Percentiles rank a stretch among this genome's conserved stretches.
Evolutionary conservation across 257 asterid species (phyloP).

Genomic region (Ehretia macrophylla): DNA sequence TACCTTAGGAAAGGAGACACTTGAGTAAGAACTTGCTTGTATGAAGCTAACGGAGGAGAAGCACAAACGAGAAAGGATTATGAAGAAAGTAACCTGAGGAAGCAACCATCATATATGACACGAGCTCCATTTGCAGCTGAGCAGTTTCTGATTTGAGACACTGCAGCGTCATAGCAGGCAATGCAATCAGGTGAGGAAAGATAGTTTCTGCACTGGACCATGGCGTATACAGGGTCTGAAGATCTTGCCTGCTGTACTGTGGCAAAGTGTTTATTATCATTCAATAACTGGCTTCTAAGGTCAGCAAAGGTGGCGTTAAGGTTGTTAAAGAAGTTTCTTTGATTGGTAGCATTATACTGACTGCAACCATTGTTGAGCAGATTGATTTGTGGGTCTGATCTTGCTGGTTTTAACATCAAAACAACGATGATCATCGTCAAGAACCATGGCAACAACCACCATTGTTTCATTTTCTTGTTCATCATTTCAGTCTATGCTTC

Average conservation of each 20-base stretch:
- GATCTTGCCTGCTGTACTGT: conserved; percentile 58
- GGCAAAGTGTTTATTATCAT: conserved; percentile 42
- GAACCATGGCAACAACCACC: conserved; percentile 11
- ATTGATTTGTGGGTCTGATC: conserved; percentile 56
- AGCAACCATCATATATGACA: conserved; percentile 79
- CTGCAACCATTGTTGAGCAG: conserved; percentile 63
- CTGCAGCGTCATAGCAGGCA: conserved; percentile 74
- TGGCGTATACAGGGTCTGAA: conserved; percentile 61
- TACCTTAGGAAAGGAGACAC: conserved; percentile 49
- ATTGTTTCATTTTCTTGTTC: not conserved
- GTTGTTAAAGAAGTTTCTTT: conserved; percentile 36
- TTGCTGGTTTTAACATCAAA: conserved; percentile 10
- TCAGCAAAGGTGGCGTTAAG: conserved; percentile 60
- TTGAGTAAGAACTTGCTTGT: too few relatives aligned
- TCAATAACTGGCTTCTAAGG: conserved; percentile 46
- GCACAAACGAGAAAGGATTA: too few relatives aligned
- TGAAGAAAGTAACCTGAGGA: conserved; percentile 60
- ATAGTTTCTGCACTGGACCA: conserved; percentile 80
- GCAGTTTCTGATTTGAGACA: conserved; percentile 55
- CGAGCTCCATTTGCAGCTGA: conserved; percentile 82
- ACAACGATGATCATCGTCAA: conserved; percentile 3
- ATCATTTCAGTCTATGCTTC: not conserved
- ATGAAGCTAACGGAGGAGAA: too few relatives aligned
- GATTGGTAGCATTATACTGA: conserved; percentile 54
- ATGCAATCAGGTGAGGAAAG: conserved; percentile 54